Base-by-base conservation (phyloP, 2,329 filamentous ascomycete genomes). In the Diaporthe caulivora region DNA sequence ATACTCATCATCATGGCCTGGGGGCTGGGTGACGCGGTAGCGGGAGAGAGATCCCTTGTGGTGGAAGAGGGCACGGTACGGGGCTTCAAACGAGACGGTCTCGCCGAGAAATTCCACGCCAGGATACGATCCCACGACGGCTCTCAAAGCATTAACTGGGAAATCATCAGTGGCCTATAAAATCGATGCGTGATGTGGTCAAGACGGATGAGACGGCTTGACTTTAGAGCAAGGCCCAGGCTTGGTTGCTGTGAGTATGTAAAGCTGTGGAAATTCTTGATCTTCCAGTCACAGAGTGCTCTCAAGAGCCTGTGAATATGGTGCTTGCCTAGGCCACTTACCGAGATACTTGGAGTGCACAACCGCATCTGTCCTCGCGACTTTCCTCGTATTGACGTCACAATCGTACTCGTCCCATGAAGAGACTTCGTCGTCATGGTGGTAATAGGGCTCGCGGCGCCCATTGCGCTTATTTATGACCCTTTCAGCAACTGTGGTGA, bases 101-200 rank as follows among this genome's bases (percentile, higher is more conserved):
- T 83, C 81, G 53, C 78, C 82, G 0, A 80, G 77, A 64, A 86
- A 81, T 54, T 79, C 80, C 72, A 83, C 80, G 51, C 81, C 80
- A 4, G 86, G 86, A 75, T 88, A 88, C 76, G 87, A 88, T 31
- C 79, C 81, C 9, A 89, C 82, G 7, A 88, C 83, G 17, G 87
- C 86, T 37, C 80, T 81, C 6, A 89, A 80, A 1, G 86, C 86
- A 60, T 86, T 84, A 75, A 85, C 54, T 37, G 21, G 21, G 18
- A 37, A 3, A 37, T 15, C 1, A 31, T 57, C 21, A 57, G 54
- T 24, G 31, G 21, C 21, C n/a, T n/a, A 34, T 57, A 8, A 21
- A 7, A 37, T 24, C 4, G 7, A 6, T 37, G 21, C 3, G n/a
- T 26, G 24, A 24, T 24, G 15, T 53, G 49, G 15, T 26, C n/a